Evolutionary conservation across 1,284 basidiomycete species (phyloP).

Genomic region (Agaricales sp.): DNA sequence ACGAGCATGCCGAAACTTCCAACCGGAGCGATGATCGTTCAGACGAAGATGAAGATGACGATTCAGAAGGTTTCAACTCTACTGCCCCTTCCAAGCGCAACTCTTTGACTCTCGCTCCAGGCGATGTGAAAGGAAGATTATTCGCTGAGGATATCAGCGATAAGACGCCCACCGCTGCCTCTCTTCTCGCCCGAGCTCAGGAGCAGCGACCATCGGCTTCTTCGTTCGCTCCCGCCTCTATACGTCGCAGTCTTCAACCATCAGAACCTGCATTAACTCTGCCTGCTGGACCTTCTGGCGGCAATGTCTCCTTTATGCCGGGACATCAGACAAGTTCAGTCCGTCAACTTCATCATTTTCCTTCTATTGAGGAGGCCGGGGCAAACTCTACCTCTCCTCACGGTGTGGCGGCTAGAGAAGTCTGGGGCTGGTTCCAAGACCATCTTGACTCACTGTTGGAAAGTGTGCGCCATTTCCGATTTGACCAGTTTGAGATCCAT

Average conservation of each 20-base stretch:
- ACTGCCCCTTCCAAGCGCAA: conserved; percentile 59
- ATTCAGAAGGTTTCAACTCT: conserved; percentile 63
- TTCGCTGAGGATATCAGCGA: conserved; percentile 59
- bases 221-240: conserved; percentile 62
- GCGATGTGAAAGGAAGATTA: conserved; percentile 46
- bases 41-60: conserved; percentile 77
- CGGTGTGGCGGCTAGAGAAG: conserved; percentile 67
- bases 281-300: conserved; percentile 36
- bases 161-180: conserved; percentile 74
- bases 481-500: conserved; percentile 82
- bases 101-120: conserved; percentile 48
- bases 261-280: conserved; percentile 38
- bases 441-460: conserved; percentile 74
- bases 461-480: conserved; percentile 64
- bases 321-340: conserved; percentile 50
- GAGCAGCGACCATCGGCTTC: conserved; percentile 47
- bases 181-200: conserved; percentile 66
- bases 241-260: conserved; percentile 55
- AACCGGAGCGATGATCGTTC: conserved; percentile 56
- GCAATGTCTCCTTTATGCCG: conserved; percentile 35
- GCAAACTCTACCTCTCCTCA: conserved; percentile 62
- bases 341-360: conserved; percentile 68
- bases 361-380: conserved; percentile 77
- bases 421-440: conserved; percentile 81
- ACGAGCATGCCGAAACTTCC: conserved; percentile 46